Evolutionary conservation across 176 grass and related monocot species (phyloP).

Genomic region (Oryza brachyantha): DNA sequence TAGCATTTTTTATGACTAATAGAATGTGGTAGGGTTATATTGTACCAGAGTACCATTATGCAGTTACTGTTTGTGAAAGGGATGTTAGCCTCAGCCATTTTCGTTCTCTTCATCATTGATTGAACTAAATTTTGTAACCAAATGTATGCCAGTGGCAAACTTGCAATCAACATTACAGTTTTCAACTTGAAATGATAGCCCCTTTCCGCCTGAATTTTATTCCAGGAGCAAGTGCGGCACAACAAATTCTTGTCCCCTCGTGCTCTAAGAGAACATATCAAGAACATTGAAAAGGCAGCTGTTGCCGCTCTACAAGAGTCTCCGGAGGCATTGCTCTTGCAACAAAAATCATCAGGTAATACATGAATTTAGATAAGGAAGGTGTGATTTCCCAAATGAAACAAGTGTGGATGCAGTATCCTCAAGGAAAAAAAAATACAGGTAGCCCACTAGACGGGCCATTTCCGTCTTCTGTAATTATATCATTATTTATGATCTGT

Average conservation of each 20-base stretch:
- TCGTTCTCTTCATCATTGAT: background rate
- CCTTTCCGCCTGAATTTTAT: constrained; percentile 15
- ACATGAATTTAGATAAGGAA: background rate
- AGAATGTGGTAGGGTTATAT: background rate
- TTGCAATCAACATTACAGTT: background rate
- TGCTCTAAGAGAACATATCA: constrained; percentile 52
- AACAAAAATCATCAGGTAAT: constrained; percentile 41
- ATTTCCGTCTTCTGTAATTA: background rate
- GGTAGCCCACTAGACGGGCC: background rate
- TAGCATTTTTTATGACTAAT: too few relatives aligned
- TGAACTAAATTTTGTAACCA: background rate
- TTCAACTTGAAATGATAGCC: background rate
- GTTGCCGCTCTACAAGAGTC: constrained; percentile 12
- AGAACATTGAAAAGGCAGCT: constrained; percentile 38
- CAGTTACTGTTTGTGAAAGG: background rate
- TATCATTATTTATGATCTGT: background rate
- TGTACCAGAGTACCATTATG: background rate
- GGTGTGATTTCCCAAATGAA: background rate
- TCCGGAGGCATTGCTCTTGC: background rate
- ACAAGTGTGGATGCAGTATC: background rate
- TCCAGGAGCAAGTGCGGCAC: constrained; percentile 48
- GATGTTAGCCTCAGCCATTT: background rate
- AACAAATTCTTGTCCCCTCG: constrained; percentile 61
- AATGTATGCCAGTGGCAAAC: background rate
- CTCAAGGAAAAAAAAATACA: background rate